Evolutionary conservation across 257 asterid species (phyloP).

Genomic region (Paulownia fortunei): DNA sequence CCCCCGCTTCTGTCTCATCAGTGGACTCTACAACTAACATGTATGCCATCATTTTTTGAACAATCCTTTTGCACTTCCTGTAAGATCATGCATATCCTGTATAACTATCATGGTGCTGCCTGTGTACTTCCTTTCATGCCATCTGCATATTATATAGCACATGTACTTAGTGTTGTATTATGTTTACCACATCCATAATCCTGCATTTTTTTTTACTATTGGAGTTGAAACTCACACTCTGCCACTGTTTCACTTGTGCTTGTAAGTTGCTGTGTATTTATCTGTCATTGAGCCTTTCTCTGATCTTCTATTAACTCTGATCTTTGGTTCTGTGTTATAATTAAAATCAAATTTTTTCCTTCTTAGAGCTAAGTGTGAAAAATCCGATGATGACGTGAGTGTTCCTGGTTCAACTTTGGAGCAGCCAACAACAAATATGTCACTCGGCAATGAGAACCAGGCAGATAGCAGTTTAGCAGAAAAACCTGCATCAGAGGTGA

Average conservation of each 20-base stretch:
- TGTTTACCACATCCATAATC: not conserved
- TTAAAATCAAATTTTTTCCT: slow-evolving; percentile 20
- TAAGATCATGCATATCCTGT: not conserved
- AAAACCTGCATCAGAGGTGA: slow-evolving; percentile 50
- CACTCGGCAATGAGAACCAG: slow-evolving; percentile 48
- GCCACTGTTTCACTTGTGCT: not conserved
- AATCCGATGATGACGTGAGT: slow-evolving; percentile 61
- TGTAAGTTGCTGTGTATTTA: not conserved
- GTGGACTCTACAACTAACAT: slow-evolving; percentile 48
- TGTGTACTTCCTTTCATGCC: not conserved
- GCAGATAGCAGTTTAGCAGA: slow-evolving; percentile 52
- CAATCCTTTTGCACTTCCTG: slow-evolving; percentile 27
- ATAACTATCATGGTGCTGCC: slow-evolving; percentile 5
- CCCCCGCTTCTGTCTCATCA: slow-evolving; percentile 52
- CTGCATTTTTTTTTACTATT: not conserved
- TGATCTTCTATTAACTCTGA: not conserved
- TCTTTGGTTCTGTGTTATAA: slow-evolving; percentile 26
- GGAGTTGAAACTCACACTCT: not conserved
- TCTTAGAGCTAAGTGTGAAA: slow-evolving; percentile 64
- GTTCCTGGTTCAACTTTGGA: slow-evolving; percentile 47
- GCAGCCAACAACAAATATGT: slow-evolving; percentile 36
- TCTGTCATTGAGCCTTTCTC: slow-evolving; percentile 6
- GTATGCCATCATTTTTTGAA: slow-evolving; percentile 53
- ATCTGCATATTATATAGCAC: not conserved
- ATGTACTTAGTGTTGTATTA: not conserved